Conservation (phyloP, 768 basidiomycete species). For the Tulasnella sp. region DNA sequence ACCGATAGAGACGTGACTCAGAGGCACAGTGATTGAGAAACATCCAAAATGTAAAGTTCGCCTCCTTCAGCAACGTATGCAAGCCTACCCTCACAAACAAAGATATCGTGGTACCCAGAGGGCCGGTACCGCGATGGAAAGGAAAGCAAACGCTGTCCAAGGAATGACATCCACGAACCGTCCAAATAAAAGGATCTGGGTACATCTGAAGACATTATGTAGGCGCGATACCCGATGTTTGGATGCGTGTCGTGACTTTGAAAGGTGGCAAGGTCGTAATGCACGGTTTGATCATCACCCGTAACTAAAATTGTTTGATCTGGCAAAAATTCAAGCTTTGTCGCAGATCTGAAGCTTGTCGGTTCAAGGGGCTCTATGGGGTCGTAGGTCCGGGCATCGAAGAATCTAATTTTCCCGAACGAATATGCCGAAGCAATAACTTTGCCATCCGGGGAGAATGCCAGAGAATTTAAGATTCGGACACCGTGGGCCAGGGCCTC, state of each 20-base stretch:
- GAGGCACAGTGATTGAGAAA: background rate
- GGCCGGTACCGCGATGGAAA: background rate
- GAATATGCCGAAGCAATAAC: too few relatives aligned
- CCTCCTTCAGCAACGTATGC: background rate
- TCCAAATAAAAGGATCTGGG: background rate
- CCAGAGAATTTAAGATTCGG: background rate
- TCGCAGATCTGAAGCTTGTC: background rate
- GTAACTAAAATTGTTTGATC: background rate
- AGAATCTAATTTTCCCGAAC: too few relatives aligned
- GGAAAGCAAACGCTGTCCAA: too few relatives aligned
- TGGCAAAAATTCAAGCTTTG: background rate
- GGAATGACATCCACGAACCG: background rate
- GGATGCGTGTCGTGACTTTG: background rate
- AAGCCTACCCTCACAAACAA: background rate
- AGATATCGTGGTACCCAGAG: background rate
- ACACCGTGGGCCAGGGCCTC: background rate
- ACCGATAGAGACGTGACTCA: too few relatives aligned
- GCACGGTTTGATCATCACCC: too few relatives aligned
- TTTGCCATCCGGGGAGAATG: background rate
- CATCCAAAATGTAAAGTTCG: background rate
- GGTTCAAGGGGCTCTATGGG: too few relatives aligned
- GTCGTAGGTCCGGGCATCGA: background rate
- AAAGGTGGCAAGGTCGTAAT: background rate
- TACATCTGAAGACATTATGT: background rate
- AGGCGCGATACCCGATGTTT: background rate